Conservation (phyloP, 2,329 filamentous ascomycete species). For the Helminthosporium solani region DNA sequence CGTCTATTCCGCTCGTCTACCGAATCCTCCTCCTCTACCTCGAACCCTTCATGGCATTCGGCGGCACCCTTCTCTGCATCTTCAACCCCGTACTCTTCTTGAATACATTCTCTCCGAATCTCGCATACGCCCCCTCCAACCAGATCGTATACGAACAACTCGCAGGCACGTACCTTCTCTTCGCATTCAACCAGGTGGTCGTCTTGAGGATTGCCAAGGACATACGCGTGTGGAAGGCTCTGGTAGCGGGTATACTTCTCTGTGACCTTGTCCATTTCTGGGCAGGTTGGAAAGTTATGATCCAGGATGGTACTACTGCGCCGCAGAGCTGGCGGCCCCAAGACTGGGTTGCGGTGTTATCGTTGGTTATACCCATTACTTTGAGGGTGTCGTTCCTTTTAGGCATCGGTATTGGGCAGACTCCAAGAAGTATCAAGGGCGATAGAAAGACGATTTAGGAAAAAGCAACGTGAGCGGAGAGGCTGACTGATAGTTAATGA, state of each 20-base stretch:
- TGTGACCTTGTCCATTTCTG: slow-evolving; percentile 73
- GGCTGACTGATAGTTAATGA: background rate
- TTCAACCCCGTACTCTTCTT: slow-evolving; percentile 59
- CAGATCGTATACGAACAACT: slow-evolving; percentile 69
- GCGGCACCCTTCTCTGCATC: slow-evolving; percentile 55
- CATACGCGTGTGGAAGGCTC: slow-evolving; percentile 65
- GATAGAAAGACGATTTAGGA: background rate
- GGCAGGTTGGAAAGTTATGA: slow-evolving; percentile 38
- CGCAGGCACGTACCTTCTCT: slow-evolving; percentile 73
- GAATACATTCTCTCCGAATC: slow-evolving; percentile 57
- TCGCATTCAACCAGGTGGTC: slow-evolving; percentile 74
- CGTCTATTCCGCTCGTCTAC: slow-evolving; percentile 58
- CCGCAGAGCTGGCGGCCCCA: slow-evolving; percentile 36
- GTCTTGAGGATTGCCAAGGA: slow-evolving; percentile 69
- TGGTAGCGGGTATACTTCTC: slow-evolving; percentile 67
- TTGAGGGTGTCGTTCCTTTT: slow-evolving; percentile 42
- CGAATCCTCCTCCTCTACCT: slow-evolving; percentile 72
- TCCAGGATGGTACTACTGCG: slow-evolving; percentile 23
- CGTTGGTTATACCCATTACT: slow-evolving; percentile 32
- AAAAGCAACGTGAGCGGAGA: background rate
- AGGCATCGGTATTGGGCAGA: slow-evolving; percentile 33
- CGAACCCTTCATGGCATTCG: slow-evolving; percentile 59
- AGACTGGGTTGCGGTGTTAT: slow-evolving; percentile 43
- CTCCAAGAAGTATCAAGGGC: slow-evolving; percentile 2
- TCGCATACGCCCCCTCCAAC: slow-evolving; percentile 41